Conservation (phyloP, 2,329 filamentous ascomycete species). For the Cryphonectria naterciae region DNA sequence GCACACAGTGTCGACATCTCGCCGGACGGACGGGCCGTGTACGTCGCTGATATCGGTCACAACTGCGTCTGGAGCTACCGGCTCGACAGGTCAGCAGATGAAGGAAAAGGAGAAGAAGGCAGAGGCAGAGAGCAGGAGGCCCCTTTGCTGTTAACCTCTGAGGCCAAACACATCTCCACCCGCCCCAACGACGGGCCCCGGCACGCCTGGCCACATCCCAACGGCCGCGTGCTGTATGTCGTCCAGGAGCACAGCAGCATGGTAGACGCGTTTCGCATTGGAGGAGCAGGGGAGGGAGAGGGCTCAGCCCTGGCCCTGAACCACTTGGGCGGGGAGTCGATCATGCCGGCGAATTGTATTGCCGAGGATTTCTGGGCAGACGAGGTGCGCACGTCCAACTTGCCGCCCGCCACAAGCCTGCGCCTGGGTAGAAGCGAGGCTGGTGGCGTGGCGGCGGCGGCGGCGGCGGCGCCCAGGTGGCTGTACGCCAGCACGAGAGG, state of each 20-base stretch:
- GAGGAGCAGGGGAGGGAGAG: not conserved
- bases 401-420: not conserved
- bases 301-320: slow-evolving; percentile 14
- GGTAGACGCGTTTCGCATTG: slow-evolving; percentile 30
- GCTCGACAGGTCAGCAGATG: slow-evolving; percentile 14
- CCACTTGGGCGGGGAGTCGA: slow-evolving; percentile 26
- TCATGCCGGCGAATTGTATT: slow-evolving; percentile 19
- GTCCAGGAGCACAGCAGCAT: slow-evolving; percentile 33
- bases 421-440: not conserved
- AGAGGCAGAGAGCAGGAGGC: not conserved
- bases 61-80: slow-evolving; percentile 31
- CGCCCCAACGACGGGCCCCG: slow-evolving; percentile 30
- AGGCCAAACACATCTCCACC: slow-evolving; percentile 39
- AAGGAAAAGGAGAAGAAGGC: not conserved
- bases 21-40: slow-evolving; percentile 29
- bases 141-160: slow-evolving; percentile 5
- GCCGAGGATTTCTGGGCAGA: slow-evolving; percentile 30
- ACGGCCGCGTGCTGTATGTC: slow-evolving; percentile 31
- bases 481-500: slow-evolving; percentile 31
- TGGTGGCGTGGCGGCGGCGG: not conserved
- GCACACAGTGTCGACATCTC: slow-evolving; percentile 30
- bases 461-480: slow-evolving; percentile 20
- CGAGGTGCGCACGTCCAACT: slow-evolving; percentile 30
- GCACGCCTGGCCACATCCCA: slow-evolving; percentile 31
- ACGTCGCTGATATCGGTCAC: slow-evolving; percentile 31